Conservation (phyloP, 257 asterid species). For the Thymus quinquecostatus region DNA sequence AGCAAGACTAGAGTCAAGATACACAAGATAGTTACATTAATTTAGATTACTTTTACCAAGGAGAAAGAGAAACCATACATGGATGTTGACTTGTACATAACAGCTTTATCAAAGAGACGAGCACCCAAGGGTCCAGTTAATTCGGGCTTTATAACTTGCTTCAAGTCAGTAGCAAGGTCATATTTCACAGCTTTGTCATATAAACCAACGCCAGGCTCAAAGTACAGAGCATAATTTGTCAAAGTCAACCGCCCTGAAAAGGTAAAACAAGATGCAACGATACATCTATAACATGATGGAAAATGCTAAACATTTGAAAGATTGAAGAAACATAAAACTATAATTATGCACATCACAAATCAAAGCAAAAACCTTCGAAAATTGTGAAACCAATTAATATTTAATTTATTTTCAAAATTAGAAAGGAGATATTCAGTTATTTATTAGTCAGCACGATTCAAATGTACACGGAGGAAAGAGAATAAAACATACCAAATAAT, state of each 20-base stretch:
- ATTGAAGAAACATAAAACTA: slow-evolving; percentile 21
- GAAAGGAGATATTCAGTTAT: slow-evolving; percentile 1
- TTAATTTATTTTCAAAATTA: slow-evolving; percentile 6
- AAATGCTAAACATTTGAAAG: slow-evolving; percentile 15
- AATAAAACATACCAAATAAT: slow-evolving; percentile 15
- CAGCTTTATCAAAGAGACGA: slow-evolving; percentile 93
- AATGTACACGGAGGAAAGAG: slow-evolving; percentile 19
- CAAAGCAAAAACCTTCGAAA: slow-evolving; percentile 5
- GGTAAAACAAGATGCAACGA: slow-evolving; percentile 27
- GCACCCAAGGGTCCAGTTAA: slow-evolving; percentile 97
- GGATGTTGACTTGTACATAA: slow-evolving; percentile 87
- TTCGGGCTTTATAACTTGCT: slow-evolving; percentile 89
- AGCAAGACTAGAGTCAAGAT: slow-evolving; percentile 41
- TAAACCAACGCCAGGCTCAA: slow-evolving; percentile 85
- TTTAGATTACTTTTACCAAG: slow-evolving; percentile 30
- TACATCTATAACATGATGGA: slow-evolving; percentile 1
- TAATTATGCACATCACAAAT: slow-evolving; percentile 8
- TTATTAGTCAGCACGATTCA: slow-evolving; percentile 14
- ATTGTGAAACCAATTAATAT: slow-evolving; percentile 21
- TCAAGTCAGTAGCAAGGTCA: slow-evolving; percentile 73
- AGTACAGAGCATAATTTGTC: slow-evolving; percentile 83
- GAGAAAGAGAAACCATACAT: slow-evolving; percentile 56
- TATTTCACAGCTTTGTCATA: slow-evolving; percentile 85
- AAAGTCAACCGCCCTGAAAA: slow-evolving; percentile 84
- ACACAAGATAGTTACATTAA: slow-evolving; percentile 30